Evolutionary conservation across 1,284 basidiomycete genomes (phyloP).

Genomic region (Lentinula novae-zelandiae): DNA sequence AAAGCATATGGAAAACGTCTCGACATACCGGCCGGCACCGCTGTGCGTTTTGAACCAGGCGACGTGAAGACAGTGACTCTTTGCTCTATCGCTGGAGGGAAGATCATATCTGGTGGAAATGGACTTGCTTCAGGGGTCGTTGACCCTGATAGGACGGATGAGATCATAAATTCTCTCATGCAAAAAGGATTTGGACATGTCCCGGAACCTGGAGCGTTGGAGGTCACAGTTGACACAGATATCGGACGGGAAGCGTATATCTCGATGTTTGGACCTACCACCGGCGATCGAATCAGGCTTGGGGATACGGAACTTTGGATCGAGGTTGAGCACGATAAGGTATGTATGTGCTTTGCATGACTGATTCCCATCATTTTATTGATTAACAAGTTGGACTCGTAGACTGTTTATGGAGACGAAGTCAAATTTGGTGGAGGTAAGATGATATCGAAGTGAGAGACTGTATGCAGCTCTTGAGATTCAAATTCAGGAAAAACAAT

Average conservation of each 20-base stretch:
- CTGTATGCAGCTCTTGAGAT: constrained; percentile 1
- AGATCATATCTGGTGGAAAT: constrained; percentile 81
- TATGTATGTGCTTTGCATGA: constrained; percentile 24
- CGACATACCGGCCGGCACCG: constrained; percentile 92
- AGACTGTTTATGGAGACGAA: constrained; percentile 90
- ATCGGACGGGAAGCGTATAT: constrained; percentile 73
- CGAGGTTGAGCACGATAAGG: constrained; percentile 88
- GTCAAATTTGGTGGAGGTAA: constrained; percentile 95
- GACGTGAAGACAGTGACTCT: constrained; percentile 84
- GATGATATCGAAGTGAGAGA: neutral
- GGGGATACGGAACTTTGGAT: constrained; percentile 93
- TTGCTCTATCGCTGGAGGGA: constrained; percentile 74
- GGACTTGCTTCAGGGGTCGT: constrained; percentile 60
- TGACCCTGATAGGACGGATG: constrained; percentile 40
- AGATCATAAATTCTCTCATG: constrained; percentile 40
- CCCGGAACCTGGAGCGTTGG: constrained; percentile 54
- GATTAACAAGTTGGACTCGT: neutral
- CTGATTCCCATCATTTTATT: neutral
- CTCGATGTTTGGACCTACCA: constrained; percentile 93
- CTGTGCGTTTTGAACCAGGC: constrained; percentile 95
- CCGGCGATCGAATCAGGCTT: constrained; percentile 84
- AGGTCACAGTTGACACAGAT: constrained; percentile 44
- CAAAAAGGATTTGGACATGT: constrained; percentile 61
- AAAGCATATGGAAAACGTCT: constrained; percentile 83
- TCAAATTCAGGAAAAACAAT: constrained; percentile 73